Evolutionary conservation across 306 rosid genomes (phyloP).

Genomic region (Inga laurina): DNA sequence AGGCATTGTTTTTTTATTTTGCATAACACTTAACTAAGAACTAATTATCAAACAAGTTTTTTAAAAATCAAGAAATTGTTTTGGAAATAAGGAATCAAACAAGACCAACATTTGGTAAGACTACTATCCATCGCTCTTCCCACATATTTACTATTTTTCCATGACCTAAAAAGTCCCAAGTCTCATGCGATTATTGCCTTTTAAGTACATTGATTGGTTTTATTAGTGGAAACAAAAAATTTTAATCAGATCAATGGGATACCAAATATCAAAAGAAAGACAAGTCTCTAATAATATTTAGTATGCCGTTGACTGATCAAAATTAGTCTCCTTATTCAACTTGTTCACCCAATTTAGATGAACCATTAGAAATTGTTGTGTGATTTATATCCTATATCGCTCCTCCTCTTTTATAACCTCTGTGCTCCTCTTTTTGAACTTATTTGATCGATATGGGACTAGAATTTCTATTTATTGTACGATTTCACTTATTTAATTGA

Average conservation of each 20-base stretch:
- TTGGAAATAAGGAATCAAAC: too few species aligned
- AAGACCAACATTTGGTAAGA: too few species aligned
- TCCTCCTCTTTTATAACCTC: not conserved
- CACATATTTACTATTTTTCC: too few species aligned
- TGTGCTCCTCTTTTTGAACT: rapidly evolving
- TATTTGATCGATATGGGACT: not conserved
- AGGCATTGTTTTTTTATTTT: too few species aligned
- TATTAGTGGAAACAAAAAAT: not conserved
- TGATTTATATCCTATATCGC: not conserved
- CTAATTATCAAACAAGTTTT: too few species aligned
- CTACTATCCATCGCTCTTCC: too few species aligned
- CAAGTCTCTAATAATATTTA: not conserved
- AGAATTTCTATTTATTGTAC: not conserved
- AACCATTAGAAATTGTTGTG: not conserved
- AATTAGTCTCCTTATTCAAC: not conserved
- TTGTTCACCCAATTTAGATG: not conserved
- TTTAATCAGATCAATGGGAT: not conserved
- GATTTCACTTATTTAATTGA: too few species aligned
- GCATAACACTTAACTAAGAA: too few species aligned
- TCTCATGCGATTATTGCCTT: not conserved
- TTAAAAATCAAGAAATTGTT: too few species aligned
- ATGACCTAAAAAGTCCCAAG: not conserved
- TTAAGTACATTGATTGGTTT: not conserved
- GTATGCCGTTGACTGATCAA: not conserved
- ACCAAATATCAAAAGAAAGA: not conserved